phyloP scores from a whole-genome alignment of 73 alveolate genomes.

The Paramecium biaurelia region DNA sequence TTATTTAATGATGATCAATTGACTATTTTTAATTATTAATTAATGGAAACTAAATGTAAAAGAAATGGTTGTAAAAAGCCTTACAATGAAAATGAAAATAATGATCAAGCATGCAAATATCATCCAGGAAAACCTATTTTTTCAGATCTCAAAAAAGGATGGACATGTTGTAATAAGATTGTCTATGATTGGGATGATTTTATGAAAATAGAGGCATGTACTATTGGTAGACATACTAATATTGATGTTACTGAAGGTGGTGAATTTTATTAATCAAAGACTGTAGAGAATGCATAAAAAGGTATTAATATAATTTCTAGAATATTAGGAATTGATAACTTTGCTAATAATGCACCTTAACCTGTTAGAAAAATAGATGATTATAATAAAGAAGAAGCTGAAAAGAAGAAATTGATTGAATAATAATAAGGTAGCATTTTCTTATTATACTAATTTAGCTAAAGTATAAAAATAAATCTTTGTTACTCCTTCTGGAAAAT shows the following conservation, averaged over 20 bases:
- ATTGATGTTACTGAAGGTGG: neutral
- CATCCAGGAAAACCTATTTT: conserved; percentile 97
- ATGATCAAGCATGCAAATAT: conserved; percentile 83
- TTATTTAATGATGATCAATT: neutral
- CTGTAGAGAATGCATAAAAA: conserved; percentile 56
- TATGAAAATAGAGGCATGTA: conserved; percentile 93
- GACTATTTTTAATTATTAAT: neutral
- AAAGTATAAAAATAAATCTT: conserved; percentile 34
- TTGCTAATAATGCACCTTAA: neutral
- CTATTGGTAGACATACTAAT: conserved; percentile 87
- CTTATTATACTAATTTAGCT: neutral
- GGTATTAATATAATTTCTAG: neutral
- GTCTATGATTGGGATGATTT: conserved; percentile 99
- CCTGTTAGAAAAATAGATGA: conserved; percentile 56
- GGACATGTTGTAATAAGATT: conserved; percentile 95
- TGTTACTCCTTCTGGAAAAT: conserved; percentile 48
- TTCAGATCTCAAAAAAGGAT: conserved; percentile 96
- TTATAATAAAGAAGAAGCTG: conserved; percentile 54
- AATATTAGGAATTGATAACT: conserved; percentile 21
- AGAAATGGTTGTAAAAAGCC: conserved; percentile 90
- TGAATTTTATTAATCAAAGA: conserved; percentile 52
- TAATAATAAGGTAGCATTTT: neutral
- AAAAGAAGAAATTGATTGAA: neutral
- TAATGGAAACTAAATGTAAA: conserved; percentile 73
- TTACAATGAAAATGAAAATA: conserved; percentile 84